Percentiles rank a stretch among this genome's conserved stretches.
Conservation (phyloP, 805 yeast genomes). For the Pichia nanzhaoensis region DNA sequence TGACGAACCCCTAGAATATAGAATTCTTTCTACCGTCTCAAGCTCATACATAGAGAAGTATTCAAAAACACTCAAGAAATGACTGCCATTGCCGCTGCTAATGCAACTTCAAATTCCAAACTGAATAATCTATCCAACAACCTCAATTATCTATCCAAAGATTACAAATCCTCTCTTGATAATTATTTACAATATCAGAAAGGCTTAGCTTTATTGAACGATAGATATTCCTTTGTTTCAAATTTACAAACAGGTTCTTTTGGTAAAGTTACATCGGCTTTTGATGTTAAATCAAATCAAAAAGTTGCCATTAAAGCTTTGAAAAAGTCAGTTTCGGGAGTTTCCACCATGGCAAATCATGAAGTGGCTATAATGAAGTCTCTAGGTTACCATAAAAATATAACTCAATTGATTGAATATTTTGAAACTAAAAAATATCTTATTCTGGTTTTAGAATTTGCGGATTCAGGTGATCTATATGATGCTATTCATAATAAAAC, state of each 20-base stretch:
- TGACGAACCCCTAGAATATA: no score
- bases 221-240: constrained; percentile 37
- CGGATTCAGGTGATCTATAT: constrained; percentile 60
- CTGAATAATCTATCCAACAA: background rate
- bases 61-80: no score
- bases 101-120: no score
- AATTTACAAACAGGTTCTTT: constrained; percentile 54
- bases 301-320: constrained; percentile 52
- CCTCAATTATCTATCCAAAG: constrained; percentile 12
- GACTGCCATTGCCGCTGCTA: no score
- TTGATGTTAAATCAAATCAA: constrained; percentile 27
- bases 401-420: constrained; percentile 51
- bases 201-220: constrained; percentile 29
- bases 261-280: constrained; percentile 53
- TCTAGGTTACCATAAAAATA: constrained; percentile 42
- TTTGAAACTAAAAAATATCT: constrained; percentile 48
- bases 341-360: constrained; percentile 42
- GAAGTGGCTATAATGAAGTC: constrained; percentile 41
- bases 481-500: constrained; percentile 40
- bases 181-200: constrained; percentile 37
- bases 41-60: no score
- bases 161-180: constrained; percentile 29
- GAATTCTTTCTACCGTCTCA: no score
- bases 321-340: constrained; percentile 38
- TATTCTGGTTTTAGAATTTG: constrained; percentile 59